Evolutionary conservation across 441 rosid genomes (phyloP), one percentile per base, ranked within the genome.

Genomic region (Aleurites moluccanus): DNA sequence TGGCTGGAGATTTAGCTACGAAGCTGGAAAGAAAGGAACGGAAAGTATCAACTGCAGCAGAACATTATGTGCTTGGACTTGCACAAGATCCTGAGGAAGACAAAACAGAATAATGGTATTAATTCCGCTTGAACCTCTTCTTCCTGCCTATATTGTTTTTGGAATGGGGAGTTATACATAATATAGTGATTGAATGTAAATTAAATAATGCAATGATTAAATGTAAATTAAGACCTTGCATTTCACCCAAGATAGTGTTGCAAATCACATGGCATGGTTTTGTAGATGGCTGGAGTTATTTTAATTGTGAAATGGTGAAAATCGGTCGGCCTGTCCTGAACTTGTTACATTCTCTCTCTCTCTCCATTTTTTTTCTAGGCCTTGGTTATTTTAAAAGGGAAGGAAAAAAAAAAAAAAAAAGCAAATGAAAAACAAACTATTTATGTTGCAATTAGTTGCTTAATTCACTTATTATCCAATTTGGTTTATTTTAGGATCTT

Each of bases 1-100:
- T 50, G 27, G 23, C 3, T 3, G 62, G 73, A 69, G 62, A 69
- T 25, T 23, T 69, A 18, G 73, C 42, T 52, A 69, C 13, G 27
- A 69, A 69, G 49, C 49, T 69, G 20, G 73, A 69, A 69, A 69
- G 73, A 53, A 30, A 69, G 47, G 72, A 69, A 33, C 6, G 56
- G 56, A 52, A 53, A 21, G 33, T 49, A n/a, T 9, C 45, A 30
- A 33, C 6, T 69, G 72, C 28, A 2, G 47, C 28, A 53, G 59
- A 52, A 35, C 73, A 52, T 10, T 69, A n/a, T 53, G n/a, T 33
- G 62, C 47, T 52, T 20, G 38, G 62, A 21, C n/a, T 53, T 50
- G 6, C 21, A 27, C 25, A 38, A 16, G 61, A 56, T 23, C 61
- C n/a, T 3, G 61, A 56, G 61, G 28, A 56, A 56, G 61, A 56